These are phyloP conservation scores for Rhodamnia argentea DNA, from an alignment of 345 rosid species.

Conservation along the genomic window DNA sequence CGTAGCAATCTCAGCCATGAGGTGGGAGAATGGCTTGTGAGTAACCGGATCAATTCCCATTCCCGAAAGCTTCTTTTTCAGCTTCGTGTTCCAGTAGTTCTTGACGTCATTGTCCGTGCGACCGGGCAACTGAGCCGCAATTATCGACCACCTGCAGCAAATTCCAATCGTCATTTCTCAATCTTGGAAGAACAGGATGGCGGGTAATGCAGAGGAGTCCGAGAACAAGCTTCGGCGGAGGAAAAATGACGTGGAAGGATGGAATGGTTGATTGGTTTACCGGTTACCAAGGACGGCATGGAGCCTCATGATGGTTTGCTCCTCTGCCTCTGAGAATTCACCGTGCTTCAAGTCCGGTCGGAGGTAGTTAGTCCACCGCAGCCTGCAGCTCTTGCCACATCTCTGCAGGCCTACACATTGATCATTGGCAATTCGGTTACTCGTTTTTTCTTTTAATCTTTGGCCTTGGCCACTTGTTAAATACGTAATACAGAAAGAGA, in stretches of 20 bases:
- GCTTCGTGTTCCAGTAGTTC: conserved; percentile 92
- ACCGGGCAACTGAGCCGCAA: conserved; percentile 91
- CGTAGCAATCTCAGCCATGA: conserved; percentile 95
- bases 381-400: conserved; percentile 91
- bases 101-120: conserved; percentile 91
- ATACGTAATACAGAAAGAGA: neutral
- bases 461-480: neutral
- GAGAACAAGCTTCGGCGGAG: neutral
- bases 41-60: conserved; percentile 94
- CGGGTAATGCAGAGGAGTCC: neutral
- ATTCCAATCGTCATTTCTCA: neutral
- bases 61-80: conserved; percentile 89
- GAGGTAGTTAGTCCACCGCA: conserved; percentile 85
- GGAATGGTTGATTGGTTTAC: conserved; percentile 7
- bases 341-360: conserved; percentile 88
- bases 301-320: conserved; percentile 73
- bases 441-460: neutral
- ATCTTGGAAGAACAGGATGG: neutral
- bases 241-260: neutral
- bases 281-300: conserved; percentile 91
- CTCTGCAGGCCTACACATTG: conserved; percentile 54
- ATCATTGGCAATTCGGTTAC: neutral
- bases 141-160: conserved; percentile 65
- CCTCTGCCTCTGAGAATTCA: conserved; percentile 65
- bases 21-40: conserved; percentile 99